Conservation (phyloP, 2,329 filamentous ascomycete genomes). For the Alternaria gansuensis region DNA sequence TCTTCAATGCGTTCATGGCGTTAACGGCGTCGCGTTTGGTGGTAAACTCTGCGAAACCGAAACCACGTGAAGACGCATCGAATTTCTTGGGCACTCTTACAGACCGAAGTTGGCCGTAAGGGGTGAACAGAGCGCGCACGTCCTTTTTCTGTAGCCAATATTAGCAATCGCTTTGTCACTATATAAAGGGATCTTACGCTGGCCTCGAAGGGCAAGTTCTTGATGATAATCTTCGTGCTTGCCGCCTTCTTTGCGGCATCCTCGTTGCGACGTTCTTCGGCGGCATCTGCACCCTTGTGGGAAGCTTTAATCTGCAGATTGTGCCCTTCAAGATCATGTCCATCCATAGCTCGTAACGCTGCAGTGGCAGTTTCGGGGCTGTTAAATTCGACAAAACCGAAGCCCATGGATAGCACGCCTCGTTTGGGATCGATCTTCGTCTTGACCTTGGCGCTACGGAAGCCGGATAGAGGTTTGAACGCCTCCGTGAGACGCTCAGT, state of each 20-base stretch:
- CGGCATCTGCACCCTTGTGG: constrained; percentile 86
- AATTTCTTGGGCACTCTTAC: constrained; percentile 96
- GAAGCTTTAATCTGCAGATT: constrained; percentile 85
- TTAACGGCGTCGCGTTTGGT: constrained; percentile 89
- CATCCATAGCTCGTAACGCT: constrained; percentile 86
- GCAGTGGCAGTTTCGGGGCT: constrained; percentile 79
- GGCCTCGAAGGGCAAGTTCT: constrained; percentile 96
- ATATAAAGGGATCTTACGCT: constrained; percentile 37
- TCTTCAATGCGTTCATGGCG: constrained; percentile 87
- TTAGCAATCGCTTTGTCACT: constrained; percentile 29
- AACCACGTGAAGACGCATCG: constrained; percentile 85
- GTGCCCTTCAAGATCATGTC: constrained; percentile 85
- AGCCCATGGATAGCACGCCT: constrained; percentile 93
- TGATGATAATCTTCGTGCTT: constrained; percentile 93
- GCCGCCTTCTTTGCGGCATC: constrained; percentile 84
- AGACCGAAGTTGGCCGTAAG: constrained; percentile 90
- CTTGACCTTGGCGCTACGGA: constrained; percentile 88
- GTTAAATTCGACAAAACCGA: constrained; percentile 87
- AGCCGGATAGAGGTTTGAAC: constrained; percentile 85
- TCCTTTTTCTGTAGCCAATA: constrained; percentile 75
- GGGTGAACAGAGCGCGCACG: constrained; percentile 81
- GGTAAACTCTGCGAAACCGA: constrained; percentile 96
- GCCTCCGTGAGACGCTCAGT: constrained; percentile 76
- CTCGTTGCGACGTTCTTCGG: constrained; percentile 82
- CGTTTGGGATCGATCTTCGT: constrained; percentile 94